Evolutionary conservation across 352 stramenopile genomes (phyloP), one percentile per base, ranked within the genome.

Genomic region (Globisporangium middletonii): DNA sequence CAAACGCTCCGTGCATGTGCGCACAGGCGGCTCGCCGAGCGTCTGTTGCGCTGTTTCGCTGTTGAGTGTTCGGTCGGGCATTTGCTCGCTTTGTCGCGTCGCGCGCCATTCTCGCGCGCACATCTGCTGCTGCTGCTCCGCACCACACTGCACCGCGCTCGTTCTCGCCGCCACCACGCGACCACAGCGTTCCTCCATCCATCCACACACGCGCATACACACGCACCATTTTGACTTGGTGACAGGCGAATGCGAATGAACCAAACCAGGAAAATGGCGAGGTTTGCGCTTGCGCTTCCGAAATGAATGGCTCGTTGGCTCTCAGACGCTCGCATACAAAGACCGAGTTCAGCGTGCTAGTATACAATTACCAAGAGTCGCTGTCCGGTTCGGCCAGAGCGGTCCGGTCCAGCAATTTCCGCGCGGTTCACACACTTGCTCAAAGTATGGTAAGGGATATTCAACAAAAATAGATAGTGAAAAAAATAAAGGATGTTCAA

Each of bases 231-330:
- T 92, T 88, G 79, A 92, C 81, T 89, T 84, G 79, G 79, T 80
- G 79, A 88, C 86, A 83, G 80, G 81, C 79, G 79, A 92, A 92
- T 89, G 81, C 79, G 79, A 89, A 86, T 89, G 79, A 71, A 65
- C 41, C 64, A 48, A 28, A 62, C 18, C 63, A 60, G 53, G 51
- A 67, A 62, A 71, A 64, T 59, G 51, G 37, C 28, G 45, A 27
- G 50, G 52, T 69, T 75, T 63, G 48, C 46, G 35, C 53, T 26
- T 49, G 52, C n/a, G 59, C 63, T 52, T 58, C 55, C 59, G 67
- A 85, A 91, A 91, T 91, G 81, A 86, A 85, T 91, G 81, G 81
- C 79, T 89, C 78, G 55, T 86, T 90, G 78, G 72, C 74, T 70
- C 68, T 69, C 63, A 72, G 53, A 60, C 50, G 45, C 9, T 19